phyloP scores from a whole-genome alignment of 164 flowering plant species.

The Warburgia ugandensis region DNA sequence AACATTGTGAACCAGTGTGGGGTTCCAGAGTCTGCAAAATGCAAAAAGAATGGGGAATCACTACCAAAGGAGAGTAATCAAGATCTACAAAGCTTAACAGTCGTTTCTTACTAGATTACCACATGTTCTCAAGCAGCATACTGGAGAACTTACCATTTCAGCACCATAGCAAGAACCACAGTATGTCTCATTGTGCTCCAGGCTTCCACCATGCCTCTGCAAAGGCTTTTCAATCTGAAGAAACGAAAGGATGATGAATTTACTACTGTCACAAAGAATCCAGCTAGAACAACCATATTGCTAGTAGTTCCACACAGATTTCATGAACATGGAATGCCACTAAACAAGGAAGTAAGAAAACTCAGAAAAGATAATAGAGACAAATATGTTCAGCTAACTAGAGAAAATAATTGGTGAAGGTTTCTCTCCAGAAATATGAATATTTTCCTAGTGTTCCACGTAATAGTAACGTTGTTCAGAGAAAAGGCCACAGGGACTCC shows the following conservation, averaged over 20 bases:
- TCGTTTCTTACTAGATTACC: too few species aligned
- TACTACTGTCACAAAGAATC: background rate
- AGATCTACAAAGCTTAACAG: too few species aligned
- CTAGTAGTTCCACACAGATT: too few species aligned
- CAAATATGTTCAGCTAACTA: too few species aligned
- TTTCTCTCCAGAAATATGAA: background rate
- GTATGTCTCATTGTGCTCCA: slow-evolving; percentile 66
- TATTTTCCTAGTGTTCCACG: background rate
- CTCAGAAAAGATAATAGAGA: background rate
- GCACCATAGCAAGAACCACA: slow-evolving; percentile 86
- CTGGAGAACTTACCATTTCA: slow-evolving; percentile 41
- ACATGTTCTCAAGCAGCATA: background rate
- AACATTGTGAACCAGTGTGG: too few species aligned
- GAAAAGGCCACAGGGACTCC: too few species aligned
- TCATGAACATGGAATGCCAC: background rate
- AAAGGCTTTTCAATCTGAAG: slow-evolving; percentile 70
- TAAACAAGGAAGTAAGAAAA: background rate
- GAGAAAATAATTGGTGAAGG: too few species aligned
- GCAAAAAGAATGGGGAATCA: too few species aligned
- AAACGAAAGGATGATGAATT: slow-evolving; percentile 1
- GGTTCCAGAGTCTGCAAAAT: too few species aligned
- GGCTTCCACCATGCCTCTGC: slow-evolving; percentile 79
- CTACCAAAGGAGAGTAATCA: too few species aligned
- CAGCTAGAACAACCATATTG: background rate
- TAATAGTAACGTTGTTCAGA: too few species aligned